A percentile compares a stretch with the other conserved stretches of the same genome.
phyloP scores from a whole-genome alignment of 2,329 filamentous ascomycete species.

The Nothopassalora personata region DNA sequence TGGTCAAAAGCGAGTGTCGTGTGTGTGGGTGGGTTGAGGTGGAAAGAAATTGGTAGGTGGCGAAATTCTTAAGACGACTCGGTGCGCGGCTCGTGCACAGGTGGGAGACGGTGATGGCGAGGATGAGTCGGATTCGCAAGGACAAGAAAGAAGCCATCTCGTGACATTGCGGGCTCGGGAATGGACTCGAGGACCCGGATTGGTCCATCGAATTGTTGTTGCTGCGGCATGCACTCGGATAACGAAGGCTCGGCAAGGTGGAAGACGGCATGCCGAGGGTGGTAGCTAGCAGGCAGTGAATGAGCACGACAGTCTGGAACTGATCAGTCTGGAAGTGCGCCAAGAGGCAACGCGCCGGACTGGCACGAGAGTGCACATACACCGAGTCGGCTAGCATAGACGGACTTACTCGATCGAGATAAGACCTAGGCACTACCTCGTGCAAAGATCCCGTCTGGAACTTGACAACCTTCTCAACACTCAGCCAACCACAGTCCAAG shows the following conservation, averaged over 20 bases:
- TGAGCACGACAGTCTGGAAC: not conserved
- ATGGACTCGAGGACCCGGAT: not conserved
- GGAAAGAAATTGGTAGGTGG: not conserved
- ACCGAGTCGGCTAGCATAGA: no score
- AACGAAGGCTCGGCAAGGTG: not conserved
- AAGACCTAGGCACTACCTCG: no score
- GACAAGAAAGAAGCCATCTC: not conserved
- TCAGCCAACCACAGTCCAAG: no score
- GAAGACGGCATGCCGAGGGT: not conserved
- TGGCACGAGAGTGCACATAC: no score
- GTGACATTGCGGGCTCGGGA: not conserved
- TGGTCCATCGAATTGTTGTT: not conserved
- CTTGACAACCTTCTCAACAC: no score
- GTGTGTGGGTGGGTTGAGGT: not conserved
- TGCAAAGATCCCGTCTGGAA: no score
- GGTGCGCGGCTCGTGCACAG: not conserved
- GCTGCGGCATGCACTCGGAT: not conserved
- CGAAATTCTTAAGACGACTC: not conserved
- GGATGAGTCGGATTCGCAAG: not conserved
- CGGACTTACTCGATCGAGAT: no score
- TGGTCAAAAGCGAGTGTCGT: not conserved
- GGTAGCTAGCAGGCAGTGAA: not conserved
- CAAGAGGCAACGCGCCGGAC: no score
- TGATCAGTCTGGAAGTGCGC: not conserved
- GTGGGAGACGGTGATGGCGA: not conserved